These are phyloP conservation scores for Plectranthus barbatus DNA, from an alignment of 257 asterid genomes.

Conservation along the genomic window DNA sequence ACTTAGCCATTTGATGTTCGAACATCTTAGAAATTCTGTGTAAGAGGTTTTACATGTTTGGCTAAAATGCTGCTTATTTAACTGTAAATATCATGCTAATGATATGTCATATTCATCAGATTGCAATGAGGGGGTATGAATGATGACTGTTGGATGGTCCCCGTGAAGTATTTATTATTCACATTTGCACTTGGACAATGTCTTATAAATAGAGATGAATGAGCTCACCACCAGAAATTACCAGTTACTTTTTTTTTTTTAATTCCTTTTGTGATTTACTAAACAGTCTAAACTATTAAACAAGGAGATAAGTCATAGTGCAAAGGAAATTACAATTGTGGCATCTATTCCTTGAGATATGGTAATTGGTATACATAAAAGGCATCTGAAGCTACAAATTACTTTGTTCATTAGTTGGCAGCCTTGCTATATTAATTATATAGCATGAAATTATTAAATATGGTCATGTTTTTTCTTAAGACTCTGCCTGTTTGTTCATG, in stretches of 20 bases:
- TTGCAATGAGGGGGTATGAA: constrained; percentile 71
- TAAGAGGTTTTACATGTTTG: neutral
- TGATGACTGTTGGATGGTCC: constrained; percentile 52
- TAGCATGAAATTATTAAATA: neutral
- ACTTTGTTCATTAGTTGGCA: neutral
- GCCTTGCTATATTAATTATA: neutral
- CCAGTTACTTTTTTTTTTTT: constrained; percentile 15
- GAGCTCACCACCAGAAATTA: constrained; percentile 17
- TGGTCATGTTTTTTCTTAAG: neutral
- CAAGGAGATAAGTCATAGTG: neutral
- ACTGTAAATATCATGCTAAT: constrained; percentile 33
- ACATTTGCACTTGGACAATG: constrained; percentile 38
- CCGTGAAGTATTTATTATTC: constrained; percentile 31
- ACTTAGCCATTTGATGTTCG: neutral
- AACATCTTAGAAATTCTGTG: neutral
- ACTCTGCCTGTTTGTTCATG: constrained; percentile 3
- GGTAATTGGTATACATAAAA: neutral
- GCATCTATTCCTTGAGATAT: neutral
- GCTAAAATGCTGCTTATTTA: constrained; percentile 10
- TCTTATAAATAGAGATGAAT: constrained; percentile 26
- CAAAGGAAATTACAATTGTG: constrained; percentile 2
- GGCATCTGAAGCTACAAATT: constrained; percentile 7
- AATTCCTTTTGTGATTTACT: constrained; percentile 13
- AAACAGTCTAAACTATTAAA: constrained; percentile 4
- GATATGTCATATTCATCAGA: constrained; percentile 55